Evolutionary conservation across 2,329 filamentous ascomycete species (phyloP), one percentile per base, ranked within the genome.

Genomic region (Sodiomyces alkalinus): DNA sequence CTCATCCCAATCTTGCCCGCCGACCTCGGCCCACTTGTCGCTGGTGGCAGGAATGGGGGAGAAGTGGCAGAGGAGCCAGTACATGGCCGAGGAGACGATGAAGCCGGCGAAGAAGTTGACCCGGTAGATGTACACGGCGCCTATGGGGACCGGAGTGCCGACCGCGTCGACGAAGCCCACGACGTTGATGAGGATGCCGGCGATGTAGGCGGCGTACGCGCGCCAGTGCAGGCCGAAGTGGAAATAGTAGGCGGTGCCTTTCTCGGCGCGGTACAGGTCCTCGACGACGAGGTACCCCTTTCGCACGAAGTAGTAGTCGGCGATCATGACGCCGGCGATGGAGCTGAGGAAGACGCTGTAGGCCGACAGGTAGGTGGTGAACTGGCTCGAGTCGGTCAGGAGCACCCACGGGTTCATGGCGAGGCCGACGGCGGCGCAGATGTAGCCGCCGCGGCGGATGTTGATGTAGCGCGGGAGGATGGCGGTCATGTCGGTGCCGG

Each of bases 301-400:
- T 33, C 86, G 78, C 5, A 93, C 80, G 31, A 79, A 36, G 52
- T 92, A 94, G 59, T 94, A 94, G 52, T 94, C 86, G 40, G 65
- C 69, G 34, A 85, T 62, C 57, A 93, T 90, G 38, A 92, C 82
- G n/a, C 86, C 86, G 1, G 82, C 85, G 37, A 94, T 92, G 23
- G 80, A 83, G 33, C 80, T 86, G n/a, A 94, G 66, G 55, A 94
- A 94, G 32, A 94, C 83, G 3, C 80, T 85, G 58, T 93, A 93
- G 1, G 86, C 79, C 1, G 80, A 90, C 1, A 94, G 71, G 47
- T 93, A 93, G 4, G 81, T 92, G 1, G 81, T 90, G 58, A 93
- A 93, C 52, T 77, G 74, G 59, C 87, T 92, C 24, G 71, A 70
- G 24, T 61, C 60, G 2, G 67, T 15, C 14, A 29, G 21, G 0